A percentile compares a stretch with the other conserved stretches of the same genome.
phyloP scores from a whole-genome alignment of 257 asterid genomes.

The Gynochthodes officinalis region DNA sequence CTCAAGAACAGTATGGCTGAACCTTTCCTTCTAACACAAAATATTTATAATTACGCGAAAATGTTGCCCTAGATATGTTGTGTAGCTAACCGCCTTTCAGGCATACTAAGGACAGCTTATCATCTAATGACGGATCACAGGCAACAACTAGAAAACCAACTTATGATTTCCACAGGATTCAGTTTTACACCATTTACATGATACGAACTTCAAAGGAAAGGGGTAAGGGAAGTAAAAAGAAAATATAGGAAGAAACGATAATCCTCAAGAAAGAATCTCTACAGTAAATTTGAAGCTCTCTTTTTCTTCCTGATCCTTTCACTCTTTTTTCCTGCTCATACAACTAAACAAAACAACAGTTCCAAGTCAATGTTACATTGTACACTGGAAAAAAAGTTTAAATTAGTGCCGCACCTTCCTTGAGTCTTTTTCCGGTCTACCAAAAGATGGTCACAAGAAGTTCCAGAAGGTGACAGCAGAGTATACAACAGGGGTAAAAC shows the following conservation, averaged over 20 bases:
- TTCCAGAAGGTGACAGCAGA: constrained; percentile 31
- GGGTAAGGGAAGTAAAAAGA: constrained; percentile 14
- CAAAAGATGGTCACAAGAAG: constrained; percentile 15
- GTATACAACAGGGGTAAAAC: constrained; percentile 30
- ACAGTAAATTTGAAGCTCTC: constrained; percentile 16
- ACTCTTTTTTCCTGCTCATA: constrained; percentile 20
- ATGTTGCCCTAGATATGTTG: not conserved
- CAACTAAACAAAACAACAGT: constrained; percentile 26
- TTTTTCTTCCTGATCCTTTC: constrained; percentile 25
- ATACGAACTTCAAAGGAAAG: constrained; percentile 21
- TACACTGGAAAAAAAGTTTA: constrained; percentile 30
- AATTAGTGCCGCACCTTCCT: constrained; percentile 36
- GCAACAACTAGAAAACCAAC: constrained; percentile 13
- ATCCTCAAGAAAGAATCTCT: constrained; percentile 34
- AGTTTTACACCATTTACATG: constrained; percentile 36
- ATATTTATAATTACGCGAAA: not conserved
- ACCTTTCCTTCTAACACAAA: not conserved
- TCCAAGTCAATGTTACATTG: constrained; percentile 36
- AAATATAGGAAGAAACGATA: constrained; percentile 19
- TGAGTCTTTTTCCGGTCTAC: constrained; percentile 26
- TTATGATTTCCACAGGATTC: constrained; percentile 14
- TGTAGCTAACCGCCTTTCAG: not conserved
- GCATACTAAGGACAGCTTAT: no score
- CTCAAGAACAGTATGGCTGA: not conserved
- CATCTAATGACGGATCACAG: not conserved